Percentiles rank a stretch among this genome's conserved stretches.
Conservation (phyloP, 352 stramenopile species). For the Globisporangium cederbergense region DNA sequence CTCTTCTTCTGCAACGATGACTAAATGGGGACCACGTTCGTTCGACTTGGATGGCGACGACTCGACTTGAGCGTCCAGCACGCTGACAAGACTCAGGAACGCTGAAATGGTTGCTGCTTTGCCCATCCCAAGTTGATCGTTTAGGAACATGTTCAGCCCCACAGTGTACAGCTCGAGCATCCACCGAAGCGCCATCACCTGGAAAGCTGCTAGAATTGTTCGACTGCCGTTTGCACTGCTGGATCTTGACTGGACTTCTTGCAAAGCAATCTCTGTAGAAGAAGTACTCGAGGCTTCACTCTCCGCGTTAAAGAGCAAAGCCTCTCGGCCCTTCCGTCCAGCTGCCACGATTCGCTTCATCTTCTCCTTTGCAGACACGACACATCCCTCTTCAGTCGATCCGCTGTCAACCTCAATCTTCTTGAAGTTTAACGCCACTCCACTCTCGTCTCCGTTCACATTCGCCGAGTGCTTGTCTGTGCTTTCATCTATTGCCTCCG, state of each 20-base stretch:
- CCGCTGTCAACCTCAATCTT: constrained; percentile 30
- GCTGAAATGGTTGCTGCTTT: constrained; percentile 73
- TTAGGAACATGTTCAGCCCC: constrained; percentile 71
- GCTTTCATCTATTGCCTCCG: constrained; percentile 12
- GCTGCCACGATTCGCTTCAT: constrained; percentile 45
- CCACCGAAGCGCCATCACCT: constrained; percentile 73
- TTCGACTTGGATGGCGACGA: neutral
- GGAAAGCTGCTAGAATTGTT: constrained; percentile 66
- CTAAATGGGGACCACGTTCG: constrained; percentile 50
- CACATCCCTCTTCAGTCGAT: constrained; percentile 4
- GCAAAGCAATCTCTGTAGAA: constrained; percentile 11
- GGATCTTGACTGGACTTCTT: constrained; percentile 15
- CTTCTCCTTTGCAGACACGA: constrained; percentile 15
- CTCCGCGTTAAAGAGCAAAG: constrained; percentile 21
- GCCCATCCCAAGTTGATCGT: constrained; percentile 86
- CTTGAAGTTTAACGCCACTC: constrained; percentile 35
- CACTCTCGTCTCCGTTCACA: constrained; percentile 8
- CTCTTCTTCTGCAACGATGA: constrained; percentile 72
- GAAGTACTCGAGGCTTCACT: constrained; percentile 2
- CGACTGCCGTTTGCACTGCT: constrained; percentile 21
- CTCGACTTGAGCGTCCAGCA: constrained; percentile 20
- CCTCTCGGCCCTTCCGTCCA: constrained; percentile 44
- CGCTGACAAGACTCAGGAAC: constrained; percentile 61
- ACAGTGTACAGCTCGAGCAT: constrained; percentile 72
- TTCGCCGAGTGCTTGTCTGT: neutral